Evolutionary conservation across 441 rosid genomes (phyloP), one percentile per base, ranked within the genome.

Genomic region (Populus tomentosa): DNA sequence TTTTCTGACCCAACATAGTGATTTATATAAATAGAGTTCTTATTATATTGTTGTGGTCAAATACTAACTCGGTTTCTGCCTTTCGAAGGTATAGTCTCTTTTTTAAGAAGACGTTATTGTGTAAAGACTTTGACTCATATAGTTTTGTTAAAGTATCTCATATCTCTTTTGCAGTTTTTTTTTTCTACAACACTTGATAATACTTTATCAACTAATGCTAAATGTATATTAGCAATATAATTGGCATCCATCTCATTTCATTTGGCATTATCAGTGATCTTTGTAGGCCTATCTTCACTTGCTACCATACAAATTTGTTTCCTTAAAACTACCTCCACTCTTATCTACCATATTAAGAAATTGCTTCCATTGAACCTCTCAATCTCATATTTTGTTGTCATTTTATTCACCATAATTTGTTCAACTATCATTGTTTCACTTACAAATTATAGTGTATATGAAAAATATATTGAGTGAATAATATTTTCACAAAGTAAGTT

Each of bases 1-100:
- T 68, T 75, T 30, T 10, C 53, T 53, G 2, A 11, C 20, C 30
- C 14, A 68, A 20, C 20, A 21, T 28, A 23, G n/a, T 75, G 6
- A 75, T 65, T 38, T 67, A 33, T 23, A 42, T 32, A 68, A 67
- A 75, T 68, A 67, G 6, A 50, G 75, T 72, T 26, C 9, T 72
- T 65, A 72, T 53, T 6, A 13, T 56, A 1, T 63, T 63, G 21
- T 70, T 70, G 8, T 70, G 75, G 16, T 76, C 28, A 6, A 4
- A 69, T 32, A 76, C 62, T 9, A 21, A 32, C 21, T 35, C 3
- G 32, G 32, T 30, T 30, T 30, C 2, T 1, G 0, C 32, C 4
- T 2, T 30, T 30, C 32, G 4, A 61, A 30, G 62, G 68, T 77
- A 77, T 1, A 70, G 23, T 62, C 33, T 70, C 28, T 24, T 35